Evolutionary conservation across 2,329 filamentous ascomycete species (phyloP), one percentile per base, ranked within the genome.

Genomic region (Coniella lustricola): DNA sequence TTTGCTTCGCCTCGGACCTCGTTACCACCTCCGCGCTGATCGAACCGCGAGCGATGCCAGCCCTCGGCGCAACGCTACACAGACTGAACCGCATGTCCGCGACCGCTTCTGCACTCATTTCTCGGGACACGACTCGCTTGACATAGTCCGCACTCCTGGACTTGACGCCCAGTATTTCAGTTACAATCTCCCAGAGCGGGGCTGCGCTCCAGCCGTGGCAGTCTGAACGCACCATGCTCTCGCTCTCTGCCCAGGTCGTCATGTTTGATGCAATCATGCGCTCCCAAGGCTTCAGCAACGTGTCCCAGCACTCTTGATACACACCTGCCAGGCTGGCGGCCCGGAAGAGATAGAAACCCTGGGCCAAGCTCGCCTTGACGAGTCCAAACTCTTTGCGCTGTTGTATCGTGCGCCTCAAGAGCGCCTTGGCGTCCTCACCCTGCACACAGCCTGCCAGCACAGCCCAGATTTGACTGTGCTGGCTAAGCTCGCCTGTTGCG

Each of bases 391-490:
- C 22, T 14, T 43, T 32, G 21, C 38, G 21, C 5, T 44, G 35
- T 3, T 43, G 16, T 3, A 54, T 35, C 14, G 51, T 37, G 14
- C 54, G 53, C 3, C 44, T 22, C 31, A 61, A 51, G 9, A 58
- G 50, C 10, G 46, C 32, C 25, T 45, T 48, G 4, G 55, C 59
- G 4, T 47, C 40, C 3, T 46, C 22, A 3, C 51, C 57, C 1
- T 36, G 41, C 1, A 56, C 38, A 20, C 41, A 46, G 2, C 52
- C 49, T 9, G 49, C 16, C 3, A 54, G 43, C 1, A 64, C 58
- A 1, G 62, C 63, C 10, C 62, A 63, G 3, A 64, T 52, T 35
- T 65, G 63, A 13, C 56, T 57, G 22, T 66, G 63, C 40, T 65
- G 60, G 3, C 58, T 63, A 22, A 46, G 49, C 29, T 61, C 59